phyloP scores from a whole-genome alignment of 2,329 filamentous ascomycete genomes.

The Penicillium sp. region DNA sequence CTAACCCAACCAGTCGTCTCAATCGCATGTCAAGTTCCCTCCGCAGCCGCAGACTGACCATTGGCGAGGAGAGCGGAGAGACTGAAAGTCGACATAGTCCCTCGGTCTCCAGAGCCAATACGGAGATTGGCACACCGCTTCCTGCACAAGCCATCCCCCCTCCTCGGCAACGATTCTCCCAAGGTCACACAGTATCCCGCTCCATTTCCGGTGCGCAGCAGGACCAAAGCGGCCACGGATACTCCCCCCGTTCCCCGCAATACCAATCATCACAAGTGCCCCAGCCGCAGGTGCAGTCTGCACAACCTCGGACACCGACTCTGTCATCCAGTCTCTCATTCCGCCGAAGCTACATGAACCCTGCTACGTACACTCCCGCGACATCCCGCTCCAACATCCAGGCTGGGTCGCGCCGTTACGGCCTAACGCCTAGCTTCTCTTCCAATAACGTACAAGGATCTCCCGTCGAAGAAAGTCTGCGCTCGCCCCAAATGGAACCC shows the following conservation, averaged over 20 bases:
- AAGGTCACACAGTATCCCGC: conserved; percentile 28
- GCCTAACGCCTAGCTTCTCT: conserved; percentile 23
- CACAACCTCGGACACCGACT: conserved; percentile 31
- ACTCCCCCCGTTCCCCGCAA: conserved; percentile 25
- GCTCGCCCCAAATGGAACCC: conserved; percentile 20
- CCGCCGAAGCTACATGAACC: conserved; percentile 38
- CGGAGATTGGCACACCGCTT: conserved; percentile 38
- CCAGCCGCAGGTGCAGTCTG: conserved; percentile 12
- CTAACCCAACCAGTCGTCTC: conserved; percentile 37
- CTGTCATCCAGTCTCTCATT: conserved; percentile 33
- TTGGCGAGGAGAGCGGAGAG: conserved; percentile 37
- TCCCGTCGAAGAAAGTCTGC: conserved; percentile 19
- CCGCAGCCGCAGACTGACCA: conserved; percentile 36
- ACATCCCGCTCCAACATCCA: conserved; percentile 42
- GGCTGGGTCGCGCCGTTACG: conserved; percentile 43
- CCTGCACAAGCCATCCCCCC: conserved; percentile 29
- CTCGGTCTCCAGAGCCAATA: conserved; percentile 44
- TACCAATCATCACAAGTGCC: conserved; percentile 22
- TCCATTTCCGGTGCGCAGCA: conserved; percentile 26
- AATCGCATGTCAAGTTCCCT: conserved; percentile 42
- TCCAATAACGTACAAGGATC: conserved; percentile 20
- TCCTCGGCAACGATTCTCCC: conserved; percentile 35
- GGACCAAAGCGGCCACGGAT: conserved; percentile 18
- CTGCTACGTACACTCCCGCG: conserved; percentile 35
- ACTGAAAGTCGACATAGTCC: conserved; percentile 33